Conservation (phyloP, 208 protist genomes). For the Balamuthia mandrillaris region DNA sequence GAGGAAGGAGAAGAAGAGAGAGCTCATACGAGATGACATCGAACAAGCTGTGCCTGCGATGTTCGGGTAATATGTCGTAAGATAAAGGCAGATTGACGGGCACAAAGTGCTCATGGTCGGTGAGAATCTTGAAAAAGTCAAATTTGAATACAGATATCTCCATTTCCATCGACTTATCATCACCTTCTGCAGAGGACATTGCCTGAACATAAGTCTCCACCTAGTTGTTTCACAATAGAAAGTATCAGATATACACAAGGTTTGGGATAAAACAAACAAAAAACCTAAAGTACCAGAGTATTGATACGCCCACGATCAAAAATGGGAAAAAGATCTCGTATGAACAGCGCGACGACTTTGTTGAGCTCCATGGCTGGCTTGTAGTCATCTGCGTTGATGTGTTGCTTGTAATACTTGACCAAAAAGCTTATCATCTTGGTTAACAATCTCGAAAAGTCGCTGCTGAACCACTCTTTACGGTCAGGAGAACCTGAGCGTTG, state of each 20-base stretch:
- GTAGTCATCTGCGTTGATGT: conserved; percentile 27
- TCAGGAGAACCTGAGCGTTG: background rate
- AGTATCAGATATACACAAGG: too few species aligned
- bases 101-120: conserved; percentile 66
- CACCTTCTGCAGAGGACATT: background rate
- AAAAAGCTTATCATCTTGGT: conserved; percentile 26
- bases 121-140: conserved; percentile 61
- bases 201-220: too few species aligned
- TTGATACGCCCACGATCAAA: conserved; percentile 32
- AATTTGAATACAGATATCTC: conserved; percentile 49
- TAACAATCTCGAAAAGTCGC: conserved; percentile 4
- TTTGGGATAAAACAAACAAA: too few species aligned
- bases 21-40: too few species aligned
- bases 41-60: background rate
- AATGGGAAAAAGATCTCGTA: conserved; percentile 24
- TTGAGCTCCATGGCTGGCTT: conserved; percentile 41
- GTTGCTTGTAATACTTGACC: conserved; percentile 36
- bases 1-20: too few species aligned
- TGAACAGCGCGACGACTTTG: conserved; percentile 29
- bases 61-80: conserved; percentile 1
- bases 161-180: background rate
- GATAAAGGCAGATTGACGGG: conserved; percentile 56
- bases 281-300: background rate
- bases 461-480: conserved; percentile 10
- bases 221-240: too few species aligned